These are phyloP conservation scores for Amanita fuliginea DNA, from an alignment of 768 basidiomycete species.

Conservation along the genomic window DNA sequence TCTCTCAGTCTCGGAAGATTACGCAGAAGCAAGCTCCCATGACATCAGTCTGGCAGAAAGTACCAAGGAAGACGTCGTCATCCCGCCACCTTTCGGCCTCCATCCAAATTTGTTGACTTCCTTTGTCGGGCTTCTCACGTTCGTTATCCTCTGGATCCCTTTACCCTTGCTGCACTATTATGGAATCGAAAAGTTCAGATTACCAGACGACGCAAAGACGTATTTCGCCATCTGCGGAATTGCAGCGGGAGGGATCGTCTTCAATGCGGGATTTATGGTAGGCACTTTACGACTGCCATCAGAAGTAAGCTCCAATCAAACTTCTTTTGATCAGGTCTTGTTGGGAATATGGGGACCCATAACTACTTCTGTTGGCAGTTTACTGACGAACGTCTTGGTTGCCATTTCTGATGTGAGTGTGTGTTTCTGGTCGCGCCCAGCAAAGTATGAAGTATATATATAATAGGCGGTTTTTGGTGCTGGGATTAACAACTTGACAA, in stretches of 20 bases:
- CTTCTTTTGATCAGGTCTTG: conserved; percentile 40
- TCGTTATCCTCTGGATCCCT: conserved; percentile 68
- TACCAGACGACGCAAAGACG: conserved; percentile 41
- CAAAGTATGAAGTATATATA: not conserved
- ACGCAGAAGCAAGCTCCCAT: conserved; percentile 16
- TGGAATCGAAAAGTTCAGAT: conserved; percentile 53
- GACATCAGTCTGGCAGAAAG: conserved; percentile 6
- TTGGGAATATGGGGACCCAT: conserved; percentile 84
- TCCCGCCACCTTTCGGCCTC: conserved; percentile 72
- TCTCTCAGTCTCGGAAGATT: conserved; percentile 28
- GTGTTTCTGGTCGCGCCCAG: not conserved
- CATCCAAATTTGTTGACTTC: conserved; percentile 78
- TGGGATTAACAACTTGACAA: conserved; percentile 46
- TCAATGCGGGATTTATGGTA: conserved; percentile 85
- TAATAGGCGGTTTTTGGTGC: conserved; percentile 46
- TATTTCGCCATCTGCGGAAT: conserved; percentile 54
- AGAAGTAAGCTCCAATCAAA: conserved; percentile 4
- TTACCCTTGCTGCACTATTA: conserved; percentile 62
- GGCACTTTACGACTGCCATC: conserved; percentile 8
- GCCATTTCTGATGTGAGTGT: conserved; percentile 59
- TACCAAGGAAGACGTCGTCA: conserved; percentile 14
- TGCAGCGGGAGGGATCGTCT: conserved; percentile 58
- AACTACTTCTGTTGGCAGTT: conserved; percentile 77
- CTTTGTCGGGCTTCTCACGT: conserved; percentile 67
- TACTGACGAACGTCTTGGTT: conserved; percentile 92